Evolutionary conservation across 257 asterid genomes (phyloP), one percentile per base, ranked within the genome.

Genomic region (Petrea volubilis): DNA sequence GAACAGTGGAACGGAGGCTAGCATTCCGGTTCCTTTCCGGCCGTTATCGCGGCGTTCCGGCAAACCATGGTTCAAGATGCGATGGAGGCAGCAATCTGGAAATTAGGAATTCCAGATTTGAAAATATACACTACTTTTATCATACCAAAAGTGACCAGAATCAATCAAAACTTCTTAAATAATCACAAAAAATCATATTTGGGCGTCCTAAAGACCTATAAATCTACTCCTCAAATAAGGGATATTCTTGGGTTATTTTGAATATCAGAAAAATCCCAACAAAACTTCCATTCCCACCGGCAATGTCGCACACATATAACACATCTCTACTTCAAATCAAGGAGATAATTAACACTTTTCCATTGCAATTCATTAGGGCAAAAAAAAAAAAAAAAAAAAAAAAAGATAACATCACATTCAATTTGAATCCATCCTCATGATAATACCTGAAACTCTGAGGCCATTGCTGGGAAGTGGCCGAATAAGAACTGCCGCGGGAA

Each of bases 401-500:
- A 21, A 1, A 21, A 0, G 0, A 52, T 68, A 12, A 44, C 25
- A 49, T 46, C 25, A 6, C 29, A 50, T 6, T 7, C 18, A 28
- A 6, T 13, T 17, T 34, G 34, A 24, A 64, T 25, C 40, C 68
- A 47, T 60, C 7, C 7, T 6, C 8, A 11, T 12, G 28, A 29
- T n/a, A n/a, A 60, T 74, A 92, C 98, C 90, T 87, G 85, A 87
- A 80, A 78, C 98, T 93, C 84, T 90, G 98, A 58, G 98, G 98
- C 98, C 97, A 93, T 74, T 87, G 95, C 62, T 85, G 96, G 27
- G 91, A 83, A 71, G 63, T 53, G 47, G 77, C 38, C 12, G 96
- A 87, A n/a, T n/a, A n/a, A 31, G 86, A 77, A 51, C 43, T 38
- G 9, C 83, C 74, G 27, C 78, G 78, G 5, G 85, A 83, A 63